Evolutionary conservation across 2,329 filamentous ascomycete genomes (phyloP).

Genomic region (Delphinella strobiligena): DNA sequence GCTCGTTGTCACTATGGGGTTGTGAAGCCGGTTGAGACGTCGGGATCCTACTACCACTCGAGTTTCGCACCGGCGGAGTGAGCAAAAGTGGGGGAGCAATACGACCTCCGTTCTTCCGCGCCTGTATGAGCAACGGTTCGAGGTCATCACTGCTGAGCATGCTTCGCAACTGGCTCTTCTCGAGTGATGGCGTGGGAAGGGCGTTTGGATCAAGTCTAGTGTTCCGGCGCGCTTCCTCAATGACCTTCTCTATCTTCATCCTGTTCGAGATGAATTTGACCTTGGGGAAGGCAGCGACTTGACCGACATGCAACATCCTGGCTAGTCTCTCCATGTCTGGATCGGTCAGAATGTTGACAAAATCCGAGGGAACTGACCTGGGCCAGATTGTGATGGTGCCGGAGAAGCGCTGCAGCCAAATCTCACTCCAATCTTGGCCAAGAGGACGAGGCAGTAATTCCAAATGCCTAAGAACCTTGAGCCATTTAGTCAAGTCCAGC

Average conservation of each 20-base stretch:
- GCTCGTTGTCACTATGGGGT: constrained; percentile 1
- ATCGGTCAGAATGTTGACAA: constrained; percentile 75
- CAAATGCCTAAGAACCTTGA: constrained; percentile 84
- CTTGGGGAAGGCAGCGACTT: constrained; percentile 82
- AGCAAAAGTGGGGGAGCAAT: constrained; percentile 17
- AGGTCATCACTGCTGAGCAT: constrained; percentile 37
- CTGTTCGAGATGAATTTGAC: constrained; percentile 84
- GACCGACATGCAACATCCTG: constrained; percentile 80
- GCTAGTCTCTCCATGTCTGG: constrained; percentile 64
- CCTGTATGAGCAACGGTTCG: constrained; percentile 25
- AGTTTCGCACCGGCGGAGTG: constrained; percentile 8
- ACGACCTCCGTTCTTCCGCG: constrained; percentile 17
- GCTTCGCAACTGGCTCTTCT: constrained; percentile 15
- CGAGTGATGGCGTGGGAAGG: constrained; percentile 17
- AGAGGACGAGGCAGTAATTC: constrained; percentile 82
- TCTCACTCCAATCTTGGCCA: constrained; percentile 91
- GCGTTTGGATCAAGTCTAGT: constrained; percentile 20
- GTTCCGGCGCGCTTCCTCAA: constrained; percentile 43
- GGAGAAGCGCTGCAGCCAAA: constrained; percentile 91
- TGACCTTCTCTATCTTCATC: constrained; percentile 65
- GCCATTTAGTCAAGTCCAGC: constrained; percentile 93
- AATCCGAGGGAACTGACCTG: constrained; percentile 65
- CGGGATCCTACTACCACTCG: constrained; percentile 1
- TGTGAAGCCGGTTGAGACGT: not conserved
- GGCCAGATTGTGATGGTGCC: constrained; percentile 97